Base-by-base conservation (phyloP, 805 yeast genomes). In the Sugiyamaella valdiviana region DNA sequence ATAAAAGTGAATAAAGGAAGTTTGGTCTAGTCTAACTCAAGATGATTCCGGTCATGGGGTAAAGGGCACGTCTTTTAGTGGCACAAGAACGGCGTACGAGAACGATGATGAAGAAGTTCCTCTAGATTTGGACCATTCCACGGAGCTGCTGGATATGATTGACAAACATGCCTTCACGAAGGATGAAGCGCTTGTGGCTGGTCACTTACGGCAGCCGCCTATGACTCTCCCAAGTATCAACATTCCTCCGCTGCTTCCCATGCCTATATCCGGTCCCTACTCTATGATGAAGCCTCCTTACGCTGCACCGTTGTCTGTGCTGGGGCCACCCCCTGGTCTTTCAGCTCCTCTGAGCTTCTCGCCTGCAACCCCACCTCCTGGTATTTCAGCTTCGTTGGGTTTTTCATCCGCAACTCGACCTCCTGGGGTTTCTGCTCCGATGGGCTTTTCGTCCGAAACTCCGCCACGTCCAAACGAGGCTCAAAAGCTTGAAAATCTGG, bases 171-270 rank as follows among this genome's bases (percentile, higher is more conserved):
- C 32, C 14, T 26, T 26, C 7, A 42, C 37, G 9, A 29, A 24
- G 5, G 49, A 42, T 10, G 47, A 42, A 19, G 49, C 45, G 24
- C 42, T 37, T 15, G 44, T 45, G 20, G 36, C 26, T 10, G 37
- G 26, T n/a, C 39, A 42, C 14, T n/a, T 41, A 14, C 47, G 51
- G 26, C 47, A 37, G 17, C 46, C 46, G 26, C 47, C 46, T 6
- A 46, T 36, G 1, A 44, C 47, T 23, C 36, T 32, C 14, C 32
- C 32, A 10, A 26, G 32, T n/a, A 26, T 26, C 3, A n/a, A 26
- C 10, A 26, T 26, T n/a, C 32, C 32, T 12, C 32, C 9, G 32
- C 32, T 26, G 5, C 14, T 10, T n/a, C 14, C 32, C n/a, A 12
- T 26, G 32, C 32, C 3, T 12, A 26, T 26, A n/a, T 3, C n/a